Conservation (phyloP, 176 grass and related monocot genomes). For the Ampelocalamus luodianensis region DNA sequence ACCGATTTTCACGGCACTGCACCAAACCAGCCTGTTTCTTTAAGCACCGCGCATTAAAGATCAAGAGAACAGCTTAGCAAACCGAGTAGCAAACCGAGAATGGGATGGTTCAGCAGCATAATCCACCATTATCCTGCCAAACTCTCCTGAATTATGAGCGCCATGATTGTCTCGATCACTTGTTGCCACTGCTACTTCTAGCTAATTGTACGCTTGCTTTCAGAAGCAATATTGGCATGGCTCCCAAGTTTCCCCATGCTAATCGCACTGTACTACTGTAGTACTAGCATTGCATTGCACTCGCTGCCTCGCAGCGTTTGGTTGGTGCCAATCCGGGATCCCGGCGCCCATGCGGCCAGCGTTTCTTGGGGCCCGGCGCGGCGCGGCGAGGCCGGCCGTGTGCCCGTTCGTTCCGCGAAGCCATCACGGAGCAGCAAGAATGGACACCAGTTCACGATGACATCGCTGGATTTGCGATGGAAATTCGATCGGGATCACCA, state of each 20-base stretch:
- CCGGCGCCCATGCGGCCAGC: conserved; percentile 49
- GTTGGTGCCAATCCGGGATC: conserved; percentile 13
- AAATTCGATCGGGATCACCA: neutral
- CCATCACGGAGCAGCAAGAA: conserved; percentile 32
- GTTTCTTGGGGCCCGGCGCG: conserved; percentile 22
- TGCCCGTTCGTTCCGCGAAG: neutral
- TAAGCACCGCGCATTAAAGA: conserved; percentile 23
- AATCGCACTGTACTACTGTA: neutral
- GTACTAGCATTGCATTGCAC: too few species aligned
- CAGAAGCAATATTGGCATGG: neutral
- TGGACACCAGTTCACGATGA: neutral
- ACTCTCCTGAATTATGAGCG: conserved; percentile 35
- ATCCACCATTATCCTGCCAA: conserved; percentile 41
- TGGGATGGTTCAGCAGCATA: conserved; percentile 45
- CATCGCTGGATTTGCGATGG: neutral
- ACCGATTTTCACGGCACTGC: too few species aligned
- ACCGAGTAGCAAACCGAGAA: conserved; percentile 35
- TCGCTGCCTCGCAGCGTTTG: neutral
- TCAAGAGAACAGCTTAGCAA: conserved; percentile 9
- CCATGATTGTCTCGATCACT: conserved; percentile 31
- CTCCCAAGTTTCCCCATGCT: conserved; percentile 20
- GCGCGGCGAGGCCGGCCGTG: neutral
- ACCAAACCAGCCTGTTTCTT: conserved; percentile 20
- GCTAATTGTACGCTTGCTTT: conserved; percentile 40
- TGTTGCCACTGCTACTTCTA: neutral